Conservation (phyloP, 192 early-diverging fungal species). For the Nowakowskiella sp. region DNA sequence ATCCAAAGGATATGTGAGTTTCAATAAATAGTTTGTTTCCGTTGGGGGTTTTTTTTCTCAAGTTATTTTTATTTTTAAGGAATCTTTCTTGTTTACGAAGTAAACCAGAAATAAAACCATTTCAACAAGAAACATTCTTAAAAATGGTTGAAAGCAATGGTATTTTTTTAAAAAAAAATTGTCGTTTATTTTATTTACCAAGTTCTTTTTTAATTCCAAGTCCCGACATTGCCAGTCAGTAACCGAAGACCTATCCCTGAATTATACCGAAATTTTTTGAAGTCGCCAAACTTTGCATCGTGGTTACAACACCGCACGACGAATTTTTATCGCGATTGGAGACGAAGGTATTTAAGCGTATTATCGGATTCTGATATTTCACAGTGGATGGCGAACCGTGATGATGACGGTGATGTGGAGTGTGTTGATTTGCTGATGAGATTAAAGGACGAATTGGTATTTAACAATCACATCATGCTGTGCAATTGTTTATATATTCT, state of each 20-base stretch:
- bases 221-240: conserved; percentile 40
- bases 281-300: conserved; percentile 91
- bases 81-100: conserved; percentile 33
- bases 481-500: not conserved
- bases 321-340: conserved; percentile 74
- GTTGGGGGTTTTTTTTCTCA: not conserved
- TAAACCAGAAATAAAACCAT: conserved; percentile 65
- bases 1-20: conserved; percentile 42
- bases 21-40: not conserved
- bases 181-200: no score
- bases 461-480: not conserved
- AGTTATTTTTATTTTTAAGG: conserved; percentile 12
- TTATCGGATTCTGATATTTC: conserved; percentile 50
- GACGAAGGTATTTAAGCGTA: conserved; percentile 63
- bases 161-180: no score
- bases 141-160: conserved; percentile 50
- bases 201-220: conserved; percentile 33
- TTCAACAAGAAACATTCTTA: conserved; percentile 70
- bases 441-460: conserved; percentile 56
- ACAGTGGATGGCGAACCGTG: conserved; percentile 30
- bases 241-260: conserved; percentile 55
- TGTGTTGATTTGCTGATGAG: conserved; percentile 61
- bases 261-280: conserved; percentile 82
- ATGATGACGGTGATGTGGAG: conserved; percentile 47
- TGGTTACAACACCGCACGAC: conserved; percentile 81